Evolutionary conservation across 169 alveolate species (phyloP).

Genomic region (Cystoisospora suis): DNA sequence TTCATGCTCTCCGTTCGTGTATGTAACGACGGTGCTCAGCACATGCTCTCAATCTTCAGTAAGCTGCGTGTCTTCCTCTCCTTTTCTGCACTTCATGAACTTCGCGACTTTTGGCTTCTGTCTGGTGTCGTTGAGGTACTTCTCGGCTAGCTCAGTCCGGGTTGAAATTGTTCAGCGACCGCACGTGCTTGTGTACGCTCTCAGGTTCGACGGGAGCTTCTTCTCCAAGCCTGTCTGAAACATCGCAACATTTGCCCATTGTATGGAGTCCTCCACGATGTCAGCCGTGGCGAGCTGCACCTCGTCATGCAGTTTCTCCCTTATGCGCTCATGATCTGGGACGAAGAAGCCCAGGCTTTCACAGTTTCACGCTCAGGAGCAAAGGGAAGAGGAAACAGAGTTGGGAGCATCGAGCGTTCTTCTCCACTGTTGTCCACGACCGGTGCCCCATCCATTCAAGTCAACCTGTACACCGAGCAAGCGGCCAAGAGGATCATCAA

Average conservation of each 20-base stretch:
- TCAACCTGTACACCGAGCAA: conserved; percentile 11
- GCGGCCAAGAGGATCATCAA: background rate
- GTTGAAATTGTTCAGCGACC: no score
- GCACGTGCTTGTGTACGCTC: no score
- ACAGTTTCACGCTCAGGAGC: background rate
- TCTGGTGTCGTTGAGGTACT: no score
- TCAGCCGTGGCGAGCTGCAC: background rate
- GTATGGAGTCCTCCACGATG: conserved; percentile 28
- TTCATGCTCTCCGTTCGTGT: no score
- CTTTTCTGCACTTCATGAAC: no score
- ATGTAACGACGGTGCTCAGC: no score
- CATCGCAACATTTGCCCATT: conserved; percentile 29
- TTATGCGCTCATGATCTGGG: conserved; percentile 8
- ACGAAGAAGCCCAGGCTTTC: background rate
- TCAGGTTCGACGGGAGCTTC: conserved; percentile 4
- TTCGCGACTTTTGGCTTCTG: no score
- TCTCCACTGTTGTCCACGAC: no score
- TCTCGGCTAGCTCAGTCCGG: no score
- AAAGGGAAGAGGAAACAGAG: background rate
- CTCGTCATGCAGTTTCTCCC: conserved; percentile 4
- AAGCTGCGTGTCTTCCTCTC: no score
- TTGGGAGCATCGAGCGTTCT: background rate
- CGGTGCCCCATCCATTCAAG: no score
- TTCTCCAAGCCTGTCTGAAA: background rate
- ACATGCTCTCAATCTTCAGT: no score